Base-by-base conservation (phyloP, 2,329 filamentous ascomycete species). In the Mariannaea sp. region DNA sequence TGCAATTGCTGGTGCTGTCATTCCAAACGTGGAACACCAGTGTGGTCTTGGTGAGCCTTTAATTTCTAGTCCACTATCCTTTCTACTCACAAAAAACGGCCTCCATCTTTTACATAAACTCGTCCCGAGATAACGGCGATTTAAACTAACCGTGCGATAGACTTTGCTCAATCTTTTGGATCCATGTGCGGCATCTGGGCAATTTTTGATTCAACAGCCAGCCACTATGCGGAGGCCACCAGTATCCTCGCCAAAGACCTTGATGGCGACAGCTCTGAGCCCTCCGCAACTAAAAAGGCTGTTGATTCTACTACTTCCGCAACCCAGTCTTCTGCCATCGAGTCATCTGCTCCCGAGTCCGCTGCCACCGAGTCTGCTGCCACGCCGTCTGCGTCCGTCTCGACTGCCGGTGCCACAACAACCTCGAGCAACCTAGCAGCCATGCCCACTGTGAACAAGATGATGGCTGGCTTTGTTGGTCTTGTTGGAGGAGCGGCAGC, bases 91-190 rank as follows among this genome's bases (percentile, higher is more conserved):
- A n/a, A n/a, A n/a, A n/a, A n/a, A n/a, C n/a, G n/a, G n/a, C n/a
- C n/a, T n/a, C n/a, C n/a, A n/a, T n/a, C n/a, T n/a, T n/a, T n/a
- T n/a, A n/a, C n/a, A n/a, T n/a, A n/a, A n/a, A n/a, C n/a, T n/a
- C 22, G 22, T 24, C 32, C 6, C 9, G 19, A 19, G 19, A 19
- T 8, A 24, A 24, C 22, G 22, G 8, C 8, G 20, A 22, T 9
- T 19, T 19, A 9, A 27, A n/a, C 29, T 45, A 33, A 26, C 19
- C 22, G 12, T 17, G 13, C 1, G 16, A 17, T 16, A 45, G 42
- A 45, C 42, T 45, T 45, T 27, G 29, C 42, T 12, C 42, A 45
- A 26, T 29, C 42, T 13, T 7, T 45, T 10, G 42, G 42, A 26
- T 45, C 42, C 3, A 30, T 24, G 8, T 45, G 42, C 30, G 42